Conservation (phyloP, 352 stramenopile genomes). For the Phytophthora melonis region DNA sequence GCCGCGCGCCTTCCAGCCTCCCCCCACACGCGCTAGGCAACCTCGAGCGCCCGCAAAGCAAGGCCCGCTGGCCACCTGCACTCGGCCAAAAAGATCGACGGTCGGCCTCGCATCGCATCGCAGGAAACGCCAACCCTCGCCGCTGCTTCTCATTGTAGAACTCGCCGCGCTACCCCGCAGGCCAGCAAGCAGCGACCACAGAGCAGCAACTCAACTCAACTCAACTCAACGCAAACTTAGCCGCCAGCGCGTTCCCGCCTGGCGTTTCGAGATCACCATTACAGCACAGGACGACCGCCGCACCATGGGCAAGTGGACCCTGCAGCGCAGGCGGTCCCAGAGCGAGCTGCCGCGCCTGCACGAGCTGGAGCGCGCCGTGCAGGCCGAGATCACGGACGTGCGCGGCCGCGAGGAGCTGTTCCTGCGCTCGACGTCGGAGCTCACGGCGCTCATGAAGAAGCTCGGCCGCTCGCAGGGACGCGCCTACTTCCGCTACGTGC, state of each 20-base stretch:
- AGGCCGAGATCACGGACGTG: constrained; percentile 68
- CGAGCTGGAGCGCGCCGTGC: constrained; percentile 74
- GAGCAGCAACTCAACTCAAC: too few species aligned
- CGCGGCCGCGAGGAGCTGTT: constrained; percentile 82
- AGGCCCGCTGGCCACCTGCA: constrained; percentile 17
- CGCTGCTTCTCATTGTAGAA: constrained; percentile 46
- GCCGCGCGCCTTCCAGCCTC: constrained; percentile 13
- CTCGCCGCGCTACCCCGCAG: constrained; percentile 19
- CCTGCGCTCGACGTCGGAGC: constrained; percentile 75
- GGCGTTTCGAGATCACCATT: constrained; percentile 20
- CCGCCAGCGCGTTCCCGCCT: background rate
- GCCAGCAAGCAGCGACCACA: too few species aligned
- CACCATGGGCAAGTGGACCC: constrained; percentile 44
- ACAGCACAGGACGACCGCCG: constrained; percentile 23
- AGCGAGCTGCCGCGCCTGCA: constrained; percentile 69
- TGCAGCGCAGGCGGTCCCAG: constrained; percentile 46
- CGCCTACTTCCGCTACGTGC: constrained; percentile 84
- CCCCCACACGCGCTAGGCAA: background rate
- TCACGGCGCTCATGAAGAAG: constrained; percentile 77
- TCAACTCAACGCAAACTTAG: background rate
- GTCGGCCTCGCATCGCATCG: constrained; percentile 15
- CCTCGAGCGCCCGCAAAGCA: background rate
- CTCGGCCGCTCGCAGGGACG: constrained; percentile 73
- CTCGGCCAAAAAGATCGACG: constrained; percentile 33
- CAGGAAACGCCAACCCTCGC: constrained; percentile 24